Conservation (phyloP, 805 yeast genomes). For the Candida ovalis region DNA sequence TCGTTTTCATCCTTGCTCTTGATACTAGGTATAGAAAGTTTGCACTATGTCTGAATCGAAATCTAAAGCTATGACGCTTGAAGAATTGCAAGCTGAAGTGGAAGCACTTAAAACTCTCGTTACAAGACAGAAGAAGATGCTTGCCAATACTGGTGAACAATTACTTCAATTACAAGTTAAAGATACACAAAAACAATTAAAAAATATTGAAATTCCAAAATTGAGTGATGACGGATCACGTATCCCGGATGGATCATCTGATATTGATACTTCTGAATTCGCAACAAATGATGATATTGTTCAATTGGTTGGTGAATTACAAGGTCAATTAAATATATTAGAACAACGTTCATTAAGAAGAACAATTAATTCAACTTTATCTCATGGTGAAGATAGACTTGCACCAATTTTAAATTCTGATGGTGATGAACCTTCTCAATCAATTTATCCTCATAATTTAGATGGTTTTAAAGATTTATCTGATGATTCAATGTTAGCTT, state of each 20-base stretch:
- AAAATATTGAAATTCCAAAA: conserved; percentile 20
- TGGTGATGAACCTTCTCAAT: conserved; percentile 60
- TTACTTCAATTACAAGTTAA: conserved; percentile 65
- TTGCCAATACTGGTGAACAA: conserved; percentile 78
- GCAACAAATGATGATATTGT: conserved; percentile 82
- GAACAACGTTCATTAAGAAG: conserved; percentile 79
- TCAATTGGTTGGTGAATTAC: conserved; percentile 84
- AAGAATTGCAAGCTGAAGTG: conserved; percentile 42
- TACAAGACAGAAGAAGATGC: conserved; percentile 58
- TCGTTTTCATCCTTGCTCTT: too few species aligned
- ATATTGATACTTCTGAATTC: conserved; percentile 48
- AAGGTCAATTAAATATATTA: conserved; percentile 74
- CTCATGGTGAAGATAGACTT: conserved; percentile 39
- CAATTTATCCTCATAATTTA: conserved; percentile 55
- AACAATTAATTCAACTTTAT: conserved; percentile 55
- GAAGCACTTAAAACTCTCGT: conserved; percentile 49
- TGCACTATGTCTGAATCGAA: conserved; percentile 57
- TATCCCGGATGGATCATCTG: conserved; percentile 1
- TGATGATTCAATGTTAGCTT: conserved; percentile 43
- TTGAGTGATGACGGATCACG: conserved; percentile 18
- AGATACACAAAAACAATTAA: conserved; percentile 37
- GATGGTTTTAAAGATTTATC: conserved; percentile 46
- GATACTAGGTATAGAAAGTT: too few species aligned
- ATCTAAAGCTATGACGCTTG: conserved; percentile 35
- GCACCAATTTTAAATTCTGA: conserved; percentile 76